These are phyloP conservation scores for Aegilops bicornis DNA, from an alignment of 176 grass and related monocot genomes.

Conservation along the genomic window DNA sequence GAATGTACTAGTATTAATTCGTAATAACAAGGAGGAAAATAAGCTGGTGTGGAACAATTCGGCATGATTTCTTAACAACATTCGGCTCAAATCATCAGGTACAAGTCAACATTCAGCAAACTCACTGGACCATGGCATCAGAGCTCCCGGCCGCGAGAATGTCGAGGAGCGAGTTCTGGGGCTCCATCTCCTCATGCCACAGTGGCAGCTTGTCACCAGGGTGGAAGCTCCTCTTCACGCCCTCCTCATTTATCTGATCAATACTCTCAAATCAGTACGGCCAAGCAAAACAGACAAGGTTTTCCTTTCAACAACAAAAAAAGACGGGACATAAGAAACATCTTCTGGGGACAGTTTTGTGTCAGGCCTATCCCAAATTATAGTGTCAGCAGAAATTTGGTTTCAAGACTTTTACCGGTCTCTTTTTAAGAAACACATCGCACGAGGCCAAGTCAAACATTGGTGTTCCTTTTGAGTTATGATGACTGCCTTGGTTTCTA, in stretches of 20 bases:
- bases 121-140: slow-evolving; percentile 76
- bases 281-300: neutral
- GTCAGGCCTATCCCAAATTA: neutral
- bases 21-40: neutral
- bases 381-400: neutral
- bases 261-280: slow-evolving; percentile 2
- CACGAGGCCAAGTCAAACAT: neutral
- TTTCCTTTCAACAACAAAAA: neutral
- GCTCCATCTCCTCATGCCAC: slow-evolving; percentile 89
- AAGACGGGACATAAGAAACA: neutral
- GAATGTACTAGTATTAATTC: neutral
- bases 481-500: neutral
- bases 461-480: neutral
- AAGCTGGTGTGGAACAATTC: slow-evolving; percentile 3
- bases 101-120: no score
- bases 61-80: neutral
- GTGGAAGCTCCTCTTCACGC: slow-evolving; percentile 78
- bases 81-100: neutral
- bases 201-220: slow-evolving; percentile 68
- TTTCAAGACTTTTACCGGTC: neutral
- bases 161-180: slow-evolving; percentile 77
- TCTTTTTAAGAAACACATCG: neutral
- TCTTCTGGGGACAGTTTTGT: neutral
- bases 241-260: slow-evolving; percentile 64
- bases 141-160: slow-evolving; percentile 62